A percentile compares a stretch with the other conserved stretches of the same genome.
Evolutionary conservation across 345 rosid species (phyloP).

Genomic region (Luvunga scandens): DNA sequence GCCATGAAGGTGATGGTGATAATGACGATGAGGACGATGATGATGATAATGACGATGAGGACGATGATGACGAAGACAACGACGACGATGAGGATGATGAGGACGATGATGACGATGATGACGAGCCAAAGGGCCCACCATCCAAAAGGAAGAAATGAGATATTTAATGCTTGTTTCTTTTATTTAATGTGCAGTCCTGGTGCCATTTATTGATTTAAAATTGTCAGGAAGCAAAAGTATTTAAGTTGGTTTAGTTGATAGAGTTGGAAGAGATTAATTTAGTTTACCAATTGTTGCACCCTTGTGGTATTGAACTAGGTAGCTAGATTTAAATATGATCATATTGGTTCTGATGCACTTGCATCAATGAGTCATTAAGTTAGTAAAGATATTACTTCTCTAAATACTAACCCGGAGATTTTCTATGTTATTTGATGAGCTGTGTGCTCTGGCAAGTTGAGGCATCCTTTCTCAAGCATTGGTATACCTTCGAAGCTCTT

Average conservation of each 20-base stretch:
- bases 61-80: background rate
- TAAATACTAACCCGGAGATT: background rate
- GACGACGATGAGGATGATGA: background rate
- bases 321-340: background rate
- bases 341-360: background rate
- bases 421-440: background rate
- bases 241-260: background rate
- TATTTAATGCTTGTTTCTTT: background rate
- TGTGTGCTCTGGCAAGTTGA: background rate
- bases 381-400: background rate
- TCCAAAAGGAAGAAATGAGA: constrained; percentile 15
- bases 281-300: background rate
- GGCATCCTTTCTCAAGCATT: background rate
- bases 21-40: background rate
- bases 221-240: background rate
- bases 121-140: background rate
- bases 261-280: background rate
- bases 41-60: background rate
- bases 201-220: background rate
- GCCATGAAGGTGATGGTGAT: background rate
- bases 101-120: background rate
- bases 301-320: background rate
- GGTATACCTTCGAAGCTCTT: background rate
- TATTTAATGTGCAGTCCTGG: background rate
- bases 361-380: background rate